Percentiles rank a stretch among this genome's conserved stretches.
These are phyloP conservation scores for Sugiyamaella sp. DNA, from an alignment of 1,139 yeast genomes.

Conservation along the genomic window DNA sequence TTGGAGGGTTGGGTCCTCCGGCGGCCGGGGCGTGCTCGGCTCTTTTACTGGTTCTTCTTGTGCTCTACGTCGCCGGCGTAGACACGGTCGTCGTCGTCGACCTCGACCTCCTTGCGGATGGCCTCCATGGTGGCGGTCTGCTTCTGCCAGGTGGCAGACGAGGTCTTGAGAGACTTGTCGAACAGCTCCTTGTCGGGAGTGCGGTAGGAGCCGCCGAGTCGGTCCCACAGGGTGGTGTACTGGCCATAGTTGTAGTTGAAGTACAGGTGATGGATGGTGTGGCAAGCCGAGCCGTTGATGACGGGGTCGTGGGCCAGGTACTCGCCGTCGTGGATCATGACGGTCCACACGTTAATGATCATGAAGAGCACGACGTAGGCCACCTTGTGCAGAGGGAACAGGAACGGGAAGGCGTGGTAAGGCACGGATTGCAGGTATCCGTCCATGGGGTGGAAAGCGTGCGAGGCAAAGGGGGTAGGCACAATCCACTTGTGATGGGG, in stretches of 20 bases:
- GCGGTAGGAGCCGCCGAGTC: slow-evolving; percentile 91
- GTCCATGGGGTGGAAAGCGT: slow-evolving; percentile 98
- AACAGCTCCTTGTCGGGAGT: slow-evolving; percentile 87
- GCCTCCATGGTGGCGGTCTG: slow-evolving; percentile 79
- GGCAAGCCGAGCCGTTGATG: slow-evolving; percentile 97
- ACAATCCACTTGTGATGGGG: slow-evolving; percentile 99
- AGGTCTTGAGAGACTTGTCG: slow-evolving; percentile 61
- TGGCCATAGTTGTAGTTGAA: slow-evolving; percentile 98
- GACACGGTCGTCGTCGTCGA: slow-evolving; percentile 64
- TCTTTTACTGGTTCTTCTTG: slow-evolving; percentile 32
- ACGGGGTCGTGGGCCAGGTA: slow-evolving; percentile 91
- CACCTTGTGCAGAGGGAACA: slow-evolving; percentile 90
- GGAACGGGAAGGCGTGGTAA: slow-evolving; percentile 85
- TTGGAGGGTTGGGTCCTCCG: no score
- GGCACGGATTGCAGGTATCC: slow-evolving; percentile 93
- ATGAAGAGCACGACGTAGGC: slow-evolving; percentile 80
- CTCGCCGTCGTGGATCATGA: slow-evolving; percentile 97
- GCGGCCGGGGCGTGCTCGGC: no score
- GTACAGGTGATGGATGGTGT: slow-evolving; percentile 93
- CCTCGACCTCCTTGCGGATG: slow-evolving; percentile 80
- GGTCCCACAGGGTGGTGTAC: slow-evolving; percentile 97
- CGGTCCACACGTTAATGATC: slow-evolving; percentile 96
- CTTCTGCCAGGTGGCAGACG: slow-evolving; percentile 65
- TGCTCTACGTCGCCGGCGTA: slow-evolving; percentile 44
- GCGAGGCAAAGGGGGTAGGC: slow-evolving; percentile 97